Evolutionary conservation across 805 yeast species (phyloP), one percentile per base, ranked within the genome.

Genomic region (Monosporozyma solicola): DNA sequence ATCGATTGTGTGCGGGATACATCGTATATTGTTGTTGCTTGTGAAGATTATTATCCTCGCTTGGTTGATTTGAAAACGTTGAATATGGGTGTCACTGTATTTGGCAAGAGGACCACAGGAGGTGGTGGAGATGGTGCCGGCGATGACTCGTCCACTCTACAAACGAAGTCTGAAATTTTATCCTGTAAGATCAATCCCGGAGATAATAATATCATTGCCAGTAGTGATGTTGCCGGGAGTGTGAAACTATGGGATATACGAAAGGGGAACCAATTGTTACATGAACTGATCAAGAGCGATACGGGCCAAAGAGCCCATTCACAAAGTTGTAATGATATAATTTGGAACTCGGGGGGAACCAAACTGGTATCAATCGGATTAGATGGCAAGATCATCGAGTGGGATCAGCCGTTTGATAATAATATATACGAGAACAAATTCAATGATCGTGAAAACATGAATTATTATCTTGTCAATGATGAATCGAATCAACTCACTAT

Each of bases 201-300:
- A 7, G 71, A 79, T 55, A 68, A 80, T 0, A 69, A 84, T 60
- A 55, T 85, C 3, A 71, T 91, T 1, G 90, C 91, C 0, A 77
- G 89, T 3, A 96, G 96, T 1, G 90, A 92, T 22, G 77, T 80
- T 16, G 88, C 85, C 59, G 97, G 97, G 0, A 83, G 83, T 47
- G 83, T 86, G 8, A 76, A 86, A 51, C 64, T 91, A 0, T 91
- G 97, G 97, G 98, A 91, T 64, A 77, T 89, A 10, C 70, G 98
- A 56, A 60, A 49, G 60, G 52, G 53, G 41, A 61, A 55, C 52
- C 49, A 62, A 41, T 54, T 58, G 22, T 59, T 60, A 13, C 58
- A 64, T 13, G 69, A 71, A 24, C 54, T 63, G 24, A 31, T 45
- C 24, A 41, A 45, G 20, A 24, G 39, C 32, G 35, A 32, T 20